These are phyloP conservation scores for Paramecium sexaurelia DNA, from an alignment of 73 alveolate species.

Conservation along the genomic window DNA sequence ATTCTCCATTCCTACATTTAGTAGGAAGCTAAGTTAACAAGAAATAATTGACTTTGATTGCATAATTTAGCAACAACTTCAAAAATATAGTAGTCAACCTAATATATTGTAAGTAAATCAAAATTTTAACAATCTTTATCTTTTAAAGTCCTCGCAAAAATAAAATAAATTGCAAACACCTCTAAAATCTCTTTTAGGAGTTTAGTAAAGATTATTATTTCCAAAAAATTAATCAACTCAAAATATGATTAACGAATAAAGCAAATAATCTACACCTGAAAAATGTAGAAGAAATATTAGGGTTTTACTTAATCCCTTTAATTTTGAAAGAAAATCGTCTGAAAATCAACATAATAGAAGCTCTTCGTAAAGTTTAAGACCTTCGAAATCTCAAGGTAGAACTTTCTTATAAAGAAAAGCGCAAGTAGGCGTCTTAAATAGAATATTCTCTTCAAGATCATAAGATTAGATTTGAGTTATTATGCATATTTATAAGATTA, in stretches of 20 bases:
- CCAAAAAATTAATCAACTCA: background rate
- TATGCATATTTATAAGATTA: background rate
- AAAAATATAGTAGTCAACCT: background rate
- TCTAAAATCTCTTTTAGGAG: background rate
- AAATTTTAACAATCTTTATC: background rate
- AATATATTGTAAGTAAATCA: background rate
- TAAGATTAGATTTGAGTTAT: background rate
- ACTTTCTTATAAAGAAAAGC: background rate
- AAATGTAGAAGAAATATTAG: background rate
- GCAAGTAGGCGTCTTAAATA: background rate
- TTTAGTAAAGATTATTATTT: background rate
- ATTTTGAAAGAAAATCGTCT: background rate
- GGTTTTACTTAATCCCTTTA: background rate
- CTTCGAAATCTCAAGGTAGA: background rate
- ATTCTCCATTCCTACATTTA: background rate
- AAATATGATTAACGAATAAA: background rate
- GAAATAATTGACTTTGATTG: background rate
- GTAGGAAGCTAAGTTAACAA: background rate
- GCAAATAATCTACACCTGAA: background rate
- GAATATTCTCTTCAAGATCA: conserved; percentile 32
- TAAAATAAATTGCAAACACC: background rate
- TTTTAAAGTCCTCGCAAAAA: background rate
- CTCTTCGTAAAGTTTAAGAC: background rate
- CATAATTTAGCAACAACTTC: background rate
- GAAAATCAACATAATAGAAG: background rate